Evolutionary conservation across 768 basidiomycete species (phyloP).

Genomic region (Boletus edulis): DNA sequence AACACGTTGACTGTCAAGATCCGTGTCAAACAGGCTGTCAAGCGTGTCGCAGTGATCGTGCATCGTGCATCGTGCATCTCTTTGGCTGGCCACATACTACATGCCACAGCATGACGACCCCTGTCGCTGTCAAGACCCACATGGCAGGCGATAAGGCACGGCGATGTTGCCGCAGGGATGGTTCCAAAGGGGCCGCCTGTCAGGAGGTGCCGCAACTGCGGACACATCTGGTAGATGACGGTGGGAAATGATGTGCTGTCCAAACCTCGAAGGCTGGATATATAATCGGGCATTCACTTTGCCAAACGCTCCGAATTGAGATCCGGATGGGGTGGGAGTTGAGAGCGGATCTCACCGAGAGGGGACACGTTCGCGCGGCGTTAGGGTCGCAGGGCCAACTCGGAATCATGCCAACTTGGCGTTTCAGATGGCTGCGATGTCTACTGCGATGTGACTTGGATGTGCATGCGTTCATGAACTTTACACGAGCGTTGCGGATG

Average conservation of each 20-base stretch:
- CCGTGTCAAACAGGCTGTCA: neutral
- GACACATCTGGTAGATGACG: slow-evolving; percentile 13
- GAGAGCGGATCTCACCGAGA: slow-evolving; percentile 28
- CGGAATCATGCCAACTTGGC: slow-evolving; percentile 1
- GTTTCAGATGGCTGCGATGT: slow-evolving; percentile 17
- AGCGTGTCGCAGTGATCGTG: neutral
- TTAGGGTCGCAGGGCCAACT: slow-evolving; percentile 9
- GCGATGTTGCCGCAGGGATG: neutral
- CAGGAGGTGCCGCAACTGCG: slow-evolving; percentile 12
- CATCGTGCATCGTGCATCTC: neutral
- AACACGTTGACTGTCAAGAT: slow-evolving; percentile 7
- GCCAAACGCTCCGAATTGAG: slow-evolving; percentile 18
- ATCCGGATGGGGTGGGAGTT: slow-evolving; percentile 23
- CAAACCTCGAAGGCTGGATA: slow-evolving; percentile 7
- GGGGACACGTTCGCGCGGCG: slow-evolving; percentile 18
- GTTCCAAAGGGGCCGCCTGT: slow-evolving; percentile 10
- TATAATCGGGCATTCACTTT: slow-evolving; percentile 24
- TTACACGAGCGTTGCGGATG: neutral
- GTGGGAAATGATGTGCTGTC: slow-evolving; percentile 16
- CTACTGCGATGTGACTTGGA: slow-evolving; percentile 11
- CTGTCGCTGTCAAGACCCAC: slow-evolving; percentile 4
- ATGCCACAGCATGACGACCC: slow-evolving; percentile 7
- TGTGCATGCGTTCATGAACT: neutral
- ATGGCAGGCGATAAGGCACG: slow-evolving; percentile 21
- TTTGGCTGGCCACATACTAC: neutral